Base-by-base conservation (phyloP, 306 rosid genomes). In the Fragaria ananassa region DNA sequence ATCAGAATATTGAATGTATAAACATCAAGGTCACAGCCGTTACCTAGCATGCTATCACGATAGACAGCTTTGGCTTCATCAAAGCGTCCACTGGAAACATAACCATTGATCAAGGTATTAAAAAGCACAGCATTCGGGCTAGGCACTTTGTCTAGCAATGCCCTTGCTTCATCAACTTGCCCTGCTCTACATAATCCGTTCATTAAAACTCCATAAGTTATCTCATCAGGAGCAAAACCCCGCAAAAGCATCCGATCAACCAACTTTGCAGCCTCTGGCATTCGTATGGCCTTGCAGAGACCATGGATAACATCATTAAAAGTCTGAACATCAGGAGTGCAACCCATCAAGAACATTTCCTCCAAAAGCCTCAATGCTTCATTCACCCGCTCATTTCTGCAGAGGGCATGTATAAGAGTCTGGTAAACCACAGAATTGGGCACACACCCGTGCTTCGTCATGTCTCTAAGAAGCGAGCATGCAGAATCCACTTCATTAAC, bases 321-420 rank as follows among this genome's bases (percentile, higher is more conserved):
- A 73, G 98, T 95, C 89, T 89, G 89, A 74, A 92, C 96, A 79
- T 95, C 97, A 72, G 97, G 97, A 68, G 83, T 68, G 76, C 98
- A 95, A 19, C 96, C 93, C 97, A 95, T 95, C 81, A 92, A 76
- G 80, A 89, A 82, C 98, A 95, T 92, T 77, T 95, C 98, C 77
- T 93, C 97, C 71, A 95, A 81, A 50, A 95, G 90, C 70, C 42
- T 85, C 84, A 80, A n/a, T 1, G 97, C 96, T 66, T 95, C 97
- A 81, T 58, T 87, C 50, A 86, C 93, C 64, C 86, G 83, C 37
- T 87, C 85, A 78, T 69, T 92, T 81, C 81, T 84, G 25, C 90
- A 84, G 31, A 88, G 92, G 34, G 96, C 87, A 61, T 95, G 97
- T 83, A 95, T 95, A 58, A 95, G 65, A 62, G 96, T 95, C 71